Percentiles rank a stretch among this genome's conserved stretches.
phyloP scores from a whole-genome alignment of 208 protist species.

The Naegleria lovaniensis region DNA sequence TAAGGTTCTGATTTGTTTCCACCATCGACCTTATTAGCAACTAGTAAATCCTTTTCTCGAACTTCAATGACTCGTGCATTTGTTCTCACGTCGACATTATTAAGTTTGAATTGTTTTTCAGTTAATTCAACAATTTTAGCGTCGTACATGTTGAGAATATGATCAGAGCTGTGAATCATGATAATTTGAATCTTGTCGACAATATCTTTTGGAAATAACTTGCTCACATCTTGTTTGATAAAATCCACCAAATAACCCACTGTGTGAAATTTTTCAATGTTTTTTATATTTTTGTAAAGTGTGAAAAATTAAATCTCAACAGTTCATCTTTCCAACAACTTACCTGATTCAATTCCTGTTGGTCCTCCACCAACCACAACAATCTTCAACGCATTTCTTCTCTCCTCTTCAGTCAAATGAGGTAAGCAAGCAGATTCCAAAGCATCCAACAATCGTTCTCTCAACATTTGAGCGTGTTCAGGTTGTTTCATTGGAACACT shows the following conservation, averaged over 20 bases:
- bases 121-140: background rate
- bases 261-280: too few species aligned
- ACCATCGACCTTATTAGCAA: background rate
- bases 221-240: background rate
- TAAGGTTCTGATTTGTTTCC: background rate
- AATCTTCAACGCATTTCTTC: background rate
- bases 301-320: too few species aligned
- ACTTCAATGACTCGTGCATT: background rate
- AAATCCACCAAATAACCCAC: background rate
- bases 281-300: too few species aligned
- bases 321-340: too few species aligned
- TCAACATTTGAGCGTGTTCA: background rate
- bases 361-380: slow-evolving; percentile 16
- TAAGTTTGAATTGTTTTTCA: background rate
- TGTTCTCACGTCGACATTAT: background rate
- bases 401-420: background rate
- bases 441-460: background rate
- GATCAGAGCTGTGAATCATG: background rate
- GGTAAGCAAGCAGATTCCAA: background rate
- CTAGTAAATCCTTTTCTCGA: background rate
- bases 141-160: background rate
- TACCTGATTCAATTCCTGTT: background rate
- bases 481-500: slow-evolving; percentile 43
- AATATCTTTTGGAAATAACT: background rate
- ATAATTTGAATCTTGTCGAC: background rate